Percentiles rank a stretch among this genome's conserved stretches.
phyloP scores from a whole-genome alignment of 176 grass and related monocot genomes.

The Phragmites australis region DNA sequence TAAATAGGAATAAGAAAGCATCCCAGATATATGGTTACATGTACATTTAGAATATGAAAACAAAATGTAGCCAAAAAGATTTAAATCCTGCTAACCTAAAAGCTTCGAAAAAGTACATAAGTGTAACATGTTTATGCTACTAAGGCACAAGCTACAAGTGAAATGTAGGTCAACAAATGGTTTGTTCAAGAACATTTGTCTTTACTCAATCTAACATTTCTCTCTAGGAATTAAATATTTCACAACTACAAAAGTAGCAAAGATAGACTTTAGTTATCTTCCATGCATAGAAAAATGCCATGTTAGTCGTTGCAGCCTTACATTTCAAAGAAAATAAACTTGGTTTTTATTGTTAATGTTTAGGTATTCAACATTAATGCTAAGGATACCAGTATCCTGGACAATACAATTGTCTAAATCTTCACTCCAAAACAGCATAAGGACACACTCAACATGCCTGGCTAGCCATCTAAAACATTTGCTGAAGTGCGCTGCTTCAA shows the following conservation, averaged over 20 bases:
- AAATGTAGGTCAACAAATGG: background rate
- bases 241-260: background rate
- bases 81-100: background rate
- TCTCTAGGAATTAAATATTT: too few relatives aligned
- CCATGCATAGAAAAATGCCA: background rate
- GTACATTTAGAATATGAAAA: background rate
- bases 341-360: background rate
- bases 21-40: too few relatives aligned
- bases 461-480: background rate
- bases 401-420: background rate
- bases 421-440: background rate
- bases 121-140: too few relatives aligned
- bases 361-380: fast-evolving
- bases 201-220: background rate
- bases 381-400: background rate
- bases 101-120: too few relatives aligned
- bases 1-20: background rate
- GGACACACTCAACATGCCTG: too few relatives aligned
- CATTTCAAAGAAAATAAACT: background rate
- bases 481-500: background rate
- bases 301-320: too few relatives aligned
- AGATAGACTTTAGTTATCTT: too few relatives aligned
- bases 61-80: background rate
- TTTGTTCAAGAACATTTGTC: background rate
- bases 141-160: background rate